These are phyloP conservation scores for Beverwykella pulmonaria DNA, from an alignment of 495 filamentous ascomycete species.

Conservation along the genomic window DNA sequence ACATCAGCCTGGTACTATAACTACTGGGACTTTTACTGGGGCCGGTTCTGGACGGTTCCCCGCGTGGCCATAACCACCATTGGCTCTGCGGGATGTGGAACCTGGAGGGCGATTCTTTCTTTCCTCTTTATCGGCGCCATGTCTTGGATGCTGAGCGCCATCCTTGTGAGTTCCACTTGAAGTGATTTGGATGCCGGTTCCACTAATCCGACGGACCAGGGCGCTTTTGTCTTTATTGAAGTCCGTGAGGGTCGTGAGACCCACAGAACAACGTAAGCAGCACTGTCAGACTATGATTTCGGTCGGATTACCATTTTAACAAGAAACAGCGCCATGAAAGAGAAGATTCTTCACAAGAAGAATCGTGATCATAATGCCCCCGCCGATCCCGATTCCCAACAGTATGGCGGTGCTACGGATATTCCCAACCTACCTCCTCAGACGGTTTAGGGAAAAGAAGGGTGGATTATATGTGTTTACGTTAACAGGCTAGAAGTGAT, in stretches of 20 bases:
- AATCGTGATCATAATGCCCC: no score
- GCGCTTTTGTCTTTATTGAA: not conserved
- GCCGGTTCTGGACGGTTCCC: not conserved
- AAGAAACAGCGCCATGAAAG: not conserved
- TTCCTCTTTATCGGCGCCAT: not conserved
- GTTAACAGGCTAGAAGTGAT: no score
- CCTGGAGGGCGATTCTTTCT: not conserved
- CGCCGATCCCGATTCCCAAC: no score
- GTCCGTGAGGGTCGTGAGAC: not conserved
- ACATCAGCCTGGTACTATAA: not conserved
- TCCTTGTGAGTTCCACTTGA: constrained; percentile 8
- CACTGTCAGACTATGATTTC: not conserved
- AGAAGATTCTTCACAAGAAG: not conserved
- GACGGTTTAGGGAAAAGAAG: no score
- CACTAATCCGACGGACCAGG: not conserved
- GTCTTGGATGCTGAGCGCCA: not conserved
- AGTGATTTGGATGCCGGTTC: not conserved
- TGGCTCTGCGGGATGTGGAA: not conserved
- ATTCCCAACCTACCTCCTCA: no score
- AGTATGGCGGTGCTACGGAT: no score
- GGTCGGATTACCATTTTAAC: not conserved
- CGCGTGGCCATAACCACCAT: not conserved
- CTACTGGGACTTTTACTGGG: constrained; percentile 3
- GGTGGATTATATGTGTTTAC: no score
- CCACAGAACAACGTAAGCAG: not conserved